phyloP scores from a whole-genome alignment of 805 yeast species.

The Lachancea thermotolerans region DNA sequence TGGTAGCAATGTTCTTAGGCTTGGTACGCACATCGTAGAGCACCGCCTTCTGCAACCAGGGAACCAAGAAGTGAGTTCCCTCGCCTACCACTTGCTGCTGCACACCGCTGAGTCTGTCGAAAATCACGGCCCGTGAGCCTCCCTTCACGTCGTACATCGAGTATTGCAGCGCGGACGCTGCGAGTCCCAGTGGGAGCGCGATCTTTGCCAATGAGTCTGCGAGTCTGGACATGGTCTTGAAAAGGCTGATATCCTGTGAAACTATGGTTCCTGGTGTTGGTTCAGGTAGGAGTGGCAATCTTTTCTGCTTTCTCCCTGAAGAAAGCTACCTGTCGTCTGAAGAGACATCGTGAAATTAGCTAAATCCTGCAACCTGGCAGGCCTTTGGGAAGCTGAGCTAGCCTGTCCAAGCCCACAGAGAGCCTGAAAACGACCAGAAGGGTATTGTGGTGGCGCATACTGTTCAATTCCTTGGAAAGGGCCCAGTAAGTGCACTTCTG shows the following conservation, averaged over 20 bases:
- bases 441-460: no score
- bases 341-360: no score
- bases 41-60: conserved; percentile 93
- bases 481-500: no score
- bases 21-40: conserved; percentile 90
- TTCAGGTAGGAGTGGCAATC: not conserved
- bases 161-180: conserved; percentile 65
- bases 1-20: conserved; percentile 88
- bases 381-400: no score
- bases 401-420: no score
- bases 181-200: conserved; percentile 67
- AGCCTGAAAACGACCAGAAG: no score
- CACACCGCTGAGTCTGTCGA: conserved; percentile 87
- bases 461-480: no score
- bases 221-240: conserved; percentile 14
- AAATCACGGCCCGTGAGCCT: conserved; percentile 91
- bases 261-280: not conserved
- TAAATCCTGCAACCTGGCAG: no score
- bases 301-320: no score
- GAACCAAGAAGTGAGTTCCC: conserved; percentile 91
- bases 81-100: conserved; percentile 86
- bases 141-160: conserved; percentile 94
- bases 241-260: not conserved
- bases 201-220: conserved; percentile 33
- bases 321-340: not conserved